Evolutionary conservation across 2,329 filamentous ascomycete genomes (phyloP).

Genomic region (Graphilbum fragrans): DNA sequence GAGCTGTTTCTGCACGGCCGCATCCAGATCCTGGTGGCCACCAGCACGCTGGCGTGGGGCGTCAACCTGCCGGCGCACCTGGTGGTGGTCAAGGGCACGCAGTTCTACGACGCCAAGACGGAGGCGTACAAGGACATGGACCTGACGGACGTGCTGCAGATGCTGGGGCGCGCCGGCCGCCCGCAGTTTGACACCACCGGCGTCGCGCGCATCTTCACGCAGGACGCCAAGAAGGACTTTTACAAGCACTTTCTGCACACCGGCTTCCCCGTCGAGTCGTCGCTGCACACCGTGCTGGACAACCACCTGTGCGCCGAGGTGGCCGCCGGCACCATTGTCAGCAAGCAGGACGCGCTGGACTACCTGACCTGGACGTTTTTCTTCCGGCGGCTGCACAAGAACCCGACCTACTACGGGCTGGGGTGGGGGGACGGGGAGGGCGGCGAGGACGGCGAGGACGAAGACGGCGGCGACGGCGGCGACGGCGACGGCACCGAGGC

Average conservation of each 20-base stretch:
- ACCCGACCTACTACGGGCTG: slow-evolving; percentile 93
- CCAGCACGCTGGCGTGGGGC: slow-evolving; percentile 94
- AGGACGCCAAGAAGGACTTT: slow-evolving; percentile 96
- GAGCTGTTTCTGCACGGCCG: slow-evolving; percentile 96
- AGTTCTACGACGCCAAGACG: slow-evolving; percentile 95
- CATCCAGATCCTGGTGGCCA: slow-evolving; percentile 92
- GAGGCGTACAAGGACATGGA: slow-evolving; percentile 99
- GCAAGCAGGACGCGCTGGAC: slow-evolving; percentile 93
- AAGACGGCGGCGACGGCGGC: slow-evolving; percentile 25
- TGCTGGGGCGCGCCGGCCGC: slow-evolving; percentile 89
- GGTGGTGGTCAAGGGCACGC: slow-evolving; percentile 94
- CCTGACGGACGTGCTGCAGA: slow-evolving; percentile 91
- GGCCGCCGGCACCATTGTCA: slow-evolving; percentile 81
- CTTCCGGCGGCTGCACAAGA: slow-evolving; percentile 94
- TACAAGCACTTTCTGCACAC: slow-evolving; percentile 99
- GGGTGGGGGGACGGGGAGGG: slow-evolving; percentile 78
- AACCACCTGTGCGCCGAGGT: slow-evolving; percentile 95
- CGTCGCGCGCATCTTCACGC: slow-evolving; percentile 93
- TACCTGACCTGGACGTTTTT: slow-evolving; percentile 99
- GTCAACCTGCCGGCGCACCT: slow-evolving; percentile 95
- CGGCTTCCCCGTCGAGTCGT: slow-evolving; percentile 94
- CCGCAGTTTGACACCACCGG: slow-evolving; percentile 95
- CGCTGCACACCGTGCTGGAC: slow-evolving; percentile 88
- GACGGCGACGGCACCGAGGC: neutral
- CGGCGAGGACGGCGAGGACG: slow-evolving; percentile 1